Percentiles rank a stretch among this genome's conserved stretches.
phyloP scores from a whole-genome alignment of 176 grass and related monocot genomes.

The Zoysia pacifica region DNA sequence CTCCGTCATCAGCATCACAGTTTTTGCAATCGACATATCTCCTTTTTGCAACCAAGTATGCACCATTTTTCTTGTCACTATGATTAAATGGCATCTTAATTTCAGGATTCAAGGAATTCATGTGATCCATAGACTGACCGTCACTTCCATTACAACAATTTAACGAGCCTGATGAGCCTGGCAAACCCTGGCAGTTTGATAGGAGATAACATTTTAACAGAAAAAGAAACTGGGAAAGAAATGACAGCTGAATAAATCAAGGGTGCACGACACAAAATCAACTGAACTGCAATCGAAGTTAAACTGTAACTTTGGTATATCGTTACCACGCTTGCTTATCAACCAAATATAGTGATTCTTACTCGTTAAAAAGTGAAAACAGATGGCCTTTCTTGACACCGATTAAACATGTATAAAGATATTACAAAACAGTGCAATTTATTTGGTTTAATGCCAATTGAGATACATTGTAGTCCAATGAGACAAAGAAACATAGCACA shows the following conservation, averaged over 20 bases:
- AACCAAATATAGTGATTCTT: not conserved
- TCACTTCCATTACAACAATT: constrained; percentile 24
- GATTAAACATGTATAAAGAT: not conserved
- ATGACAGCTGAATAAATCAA: not conserved
- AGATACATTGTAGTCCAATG: no score
- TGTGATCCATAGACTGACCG: not conserved
- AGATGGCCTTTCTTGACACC: no score
- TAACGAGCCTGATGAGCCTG: constrained; percentile 25
- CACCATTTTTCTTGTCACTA: constrained; percentile 29
- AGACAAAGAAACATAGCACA: no score
- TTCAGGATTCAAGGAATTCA: constrained; percentile 23
- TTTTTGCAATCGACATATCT: constrained; percentile 11
- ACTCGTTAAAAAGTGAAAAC: no score
- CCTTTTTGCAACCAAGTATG: constrained; percentile 13
- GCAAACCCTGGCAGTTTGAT: constrained; percentile 49
- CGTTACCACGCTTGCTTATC: not conserved
- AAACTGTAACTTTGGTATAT: not conserved
- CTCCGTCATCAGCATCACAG: constrained; percentile 27
- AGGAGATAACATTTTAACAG: constrained; percentile 23
- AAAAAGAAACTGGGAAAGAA: not conserved
- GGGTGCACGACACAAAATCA: not conserved
- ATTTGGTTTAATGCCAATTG: no score
- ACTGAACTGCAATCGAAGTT: not conserved
- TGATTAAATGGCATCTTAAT: constrained; percentile 28
- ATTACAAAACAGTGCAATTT: not conserved